Evolutionary conservation across 1,139 yeast genomes (phyloP).

Genomic region (Hemisphaericaspora lyxosophila): DNA sequence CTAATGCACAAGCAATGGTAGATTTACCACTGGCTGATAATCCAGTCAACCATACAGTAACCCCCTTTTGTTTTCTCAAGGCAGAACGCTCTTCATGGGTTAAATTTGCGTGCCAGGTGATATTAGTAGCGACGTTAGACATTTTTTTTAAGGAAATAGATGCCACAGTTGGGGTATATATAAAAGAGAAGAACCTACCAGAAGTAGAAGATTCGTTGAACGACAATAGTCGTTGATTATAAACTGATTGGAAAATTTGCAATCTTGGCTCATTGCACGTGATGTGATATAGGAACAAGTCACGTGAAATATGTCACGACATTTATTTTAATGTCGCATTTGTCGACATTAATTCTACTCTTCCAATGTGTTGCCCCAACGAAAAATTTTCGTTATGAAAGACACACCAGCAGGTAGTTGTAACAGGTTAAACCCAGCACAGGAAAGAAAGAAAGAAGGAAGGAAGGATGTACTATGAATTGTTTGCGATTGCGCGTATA

Average conservation of each 20-base stretch:
- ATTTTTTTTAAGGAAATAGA: not conserved
- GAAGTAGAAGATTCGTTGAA: not conserved
- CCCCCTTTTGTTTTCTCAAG: constrained; percentile 78
- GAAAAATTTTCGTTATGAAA: constrained; percentile 7
- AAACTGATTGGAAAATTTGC: constrained; percentile 5
- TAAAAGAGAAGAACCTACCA: not conserved
- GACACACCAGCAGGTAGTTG: too few relatives aligned
- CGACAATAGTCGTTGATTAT: too few relatives aligned
- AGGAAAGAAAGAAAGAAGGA: not conserved
- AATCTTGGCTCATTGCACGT: constrained; percentile 11
- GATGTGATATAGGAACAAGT: constrained; percentile 6
- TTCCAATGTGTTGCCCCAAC: too few relatives aligned
- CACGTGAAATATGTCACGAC: not conserved
- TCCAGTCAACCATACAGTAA: constrained; percentile 94
- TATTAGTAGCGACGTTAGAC: constrained; percentile 69
- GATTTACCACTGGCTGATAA: constrained; percentile 93
- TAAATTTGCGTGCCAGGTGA: constrained; percentile 93
- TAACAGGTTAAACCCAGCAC: not conserved
- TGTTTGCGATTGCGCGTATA: constrained; percentile 85
- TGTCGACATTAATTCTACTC: not conserved
- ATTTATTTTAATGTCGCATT: not conserved
- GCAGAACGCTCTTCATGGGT: constrained; percentile 76
- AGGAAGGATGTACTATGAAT: constrained; percentile 75
- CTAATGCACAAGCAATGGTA: constrained; percentile 93
- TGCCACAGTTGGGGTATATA: not conserved